Conservation (phyloP, 129 eudicot species). For the Centella asiatica region DNA sequence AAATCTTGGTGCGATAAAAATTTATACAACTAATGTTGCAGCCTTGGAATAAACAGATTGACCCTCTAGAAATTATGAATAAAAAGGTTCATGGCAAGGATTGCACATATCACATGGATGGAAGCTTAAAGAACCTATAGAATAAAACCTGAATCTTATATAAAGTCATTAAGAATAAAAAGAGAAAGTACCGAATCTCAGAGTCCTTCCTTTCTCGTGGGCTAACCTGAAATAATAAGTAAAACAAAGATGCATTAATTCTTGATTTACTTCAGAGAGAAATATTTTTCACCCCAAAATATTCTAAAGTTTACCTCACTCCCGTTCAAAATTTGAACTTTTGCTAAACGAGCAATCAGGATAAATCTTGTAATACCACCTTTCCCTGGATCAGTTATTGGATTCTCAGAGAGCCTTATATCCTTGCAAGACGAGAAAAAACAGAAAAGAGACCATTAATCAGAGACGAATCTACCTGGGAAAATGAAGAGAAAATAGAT, state of each 20-base stretch:
- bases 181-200: constrained; percentile 63
- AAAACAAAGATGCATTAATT: constrained; percentile 14
- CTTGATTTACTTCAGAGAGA: not conserved
- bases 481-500: not conserved
- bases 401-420: constrained; percentile 78
- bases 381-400: constrained; percentile 61
- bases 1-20: too few relatives aligned
- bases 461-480: not conserved
- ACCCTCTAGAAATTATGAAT: not conserved
- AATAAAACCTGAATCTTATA: not conserved
- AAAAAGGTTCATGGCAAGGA: not conserved
- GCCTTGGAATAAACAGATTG: too few relatives aligned
- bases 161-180: not conserved
- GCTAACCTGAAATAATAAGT: constrained; percentile 47
- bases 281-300: not conserved
- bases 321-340: constrained; percentile 65
- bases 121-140: not conserved
- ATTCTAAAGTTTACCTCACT: constrained; percentile 57
- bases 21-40: too few relatives aligned
- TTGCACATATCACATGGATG: not conserved
- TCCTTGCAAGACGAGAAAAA: constrained; percentile 35
- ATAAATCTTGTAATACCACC: constrained; percentile 74
- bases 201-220: constrained; percentile 86
- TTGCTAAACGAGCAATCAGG: constrained; percentile 45
- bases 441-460: not conserved